These are phyloP conservation scores for Monosporozyma aerobia DNA, from an alignment of 805 yeast species.

Conservation along the genomic window DNA sequence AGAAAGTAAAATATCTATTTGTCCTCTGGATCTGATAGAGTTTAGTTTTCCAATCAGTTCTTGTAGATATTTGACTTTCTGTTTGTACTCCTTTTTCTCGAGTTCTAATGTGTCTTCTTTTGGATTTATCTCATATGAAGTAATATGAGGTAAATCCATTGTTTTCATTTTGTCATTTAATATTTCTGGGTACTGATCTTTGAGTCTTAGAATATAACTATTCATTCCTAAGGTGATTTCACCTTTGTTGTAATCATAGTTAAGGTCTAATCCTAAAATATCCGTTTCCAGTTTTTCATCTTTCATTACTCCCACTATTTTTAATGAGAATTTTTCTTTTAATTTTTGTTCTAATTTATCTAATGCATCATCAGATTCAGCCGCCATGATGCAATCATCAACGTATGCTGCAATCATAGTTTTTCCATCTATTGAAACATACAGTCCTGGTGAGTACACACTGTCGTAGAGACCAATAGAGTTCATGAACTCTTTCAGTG, in stretches of 20 bases:
- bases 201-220: too few species aligned
- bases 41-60: constrained; percentile 3
- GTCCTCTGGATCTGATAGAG: not conserved
- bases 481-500: constrained; percentile 4
- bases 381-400: constrained; percentile 10
- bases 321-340: constrained; percentile 1
- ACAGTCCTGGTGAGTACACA: constrained; percentile 6
- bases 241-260: too few species aligned
- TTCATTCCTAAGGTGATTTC: too few species aligned
- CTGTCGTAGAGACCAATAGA: not conserved
- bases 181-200: too few species aligned
- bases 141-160: not conserved
- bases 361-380: constrained; percentile 1
- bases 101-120: not conserved
- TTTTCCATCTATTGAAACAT: not conserved
- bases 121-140: not conserved
- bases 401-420: constrained; percentile 8
- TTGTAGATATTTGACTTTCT: constrained; percentile 1
- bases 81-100: not conserved
- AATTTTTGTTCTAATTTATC: constrained; percentile 1
- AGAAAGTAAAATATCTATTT: too few species aligned
- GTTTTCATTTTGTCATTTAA: constrained; percentile 3
- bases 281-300: constrained; percentile 3
- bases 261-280: constrained; percentile 6
- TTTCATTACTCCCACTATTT: constrained; percentile 6